phyloP scores from a whole-genome alignment of 352 stramenopile species.

The Phytophthora rubi region DNA sequence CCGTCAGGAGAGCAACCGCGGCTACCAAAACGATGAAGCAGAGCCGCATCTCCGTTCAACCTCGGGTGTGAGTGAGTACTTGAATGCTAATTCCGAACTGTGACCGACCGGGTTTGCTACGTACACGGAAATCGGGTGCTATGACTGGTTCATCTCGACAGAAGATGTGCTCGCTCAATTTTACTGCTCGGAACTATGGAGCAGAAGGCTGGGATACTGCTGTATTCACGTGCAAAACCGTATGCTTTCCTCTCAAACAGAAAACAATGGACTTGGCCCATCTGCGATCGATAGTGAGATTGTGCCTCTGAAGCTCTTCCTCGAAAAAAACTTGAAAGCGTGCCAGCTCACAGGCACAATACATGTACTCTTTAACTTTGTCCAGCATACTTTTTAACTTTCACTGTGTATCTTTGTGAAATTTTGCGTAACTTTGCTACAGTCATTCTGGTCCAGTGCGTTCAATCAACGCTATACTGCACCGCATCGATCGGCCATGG shows the following conservation, averaged over 20 bases:
- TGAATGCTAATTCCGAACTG: not conserved
- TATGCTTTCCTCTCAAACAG: not conserved
- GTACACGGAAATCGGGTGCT: not conserved
- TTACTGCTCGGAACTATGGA: conserved; percentile 1
- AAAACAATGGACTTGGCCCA: not conserved
- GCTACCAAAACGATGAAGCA: conserved; percentile 1
- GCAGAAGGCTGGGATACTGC: not conserved
- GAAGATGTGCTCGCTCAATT: not conserved
- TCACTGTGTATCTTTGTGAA: not conserved
- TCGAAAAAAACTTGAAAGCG: no score
- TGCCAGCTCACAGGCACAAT: no score
- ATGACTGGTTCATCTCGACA: not conserved
- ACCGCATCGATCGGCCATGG: not conserved
- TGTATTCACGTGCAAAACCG: not conserved
- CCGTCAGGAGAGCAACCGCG: not conserved
- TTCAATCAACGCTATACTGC: not conserved
- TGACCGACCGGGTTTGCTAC: not conserved
- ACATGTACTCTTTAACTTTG: no score
- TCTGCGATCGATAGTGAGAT: no score
- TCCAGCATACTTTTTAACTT: not conserved
- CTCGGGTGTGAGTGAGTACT: not conserved
- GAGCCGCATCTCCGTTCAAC: not conserved
- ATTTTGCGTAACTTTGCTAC: conserved; percentile 8
- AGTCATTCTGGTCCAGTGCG: conserved; percentile 19
- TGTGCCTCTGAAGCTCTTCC: no score